Percentiles rank a stretch among this genome's conserved stretches.
Evolutionary conservation across 176 grass and related monocot species (phyloP).

Genomic region (Tuctoria greenei): DNA sequence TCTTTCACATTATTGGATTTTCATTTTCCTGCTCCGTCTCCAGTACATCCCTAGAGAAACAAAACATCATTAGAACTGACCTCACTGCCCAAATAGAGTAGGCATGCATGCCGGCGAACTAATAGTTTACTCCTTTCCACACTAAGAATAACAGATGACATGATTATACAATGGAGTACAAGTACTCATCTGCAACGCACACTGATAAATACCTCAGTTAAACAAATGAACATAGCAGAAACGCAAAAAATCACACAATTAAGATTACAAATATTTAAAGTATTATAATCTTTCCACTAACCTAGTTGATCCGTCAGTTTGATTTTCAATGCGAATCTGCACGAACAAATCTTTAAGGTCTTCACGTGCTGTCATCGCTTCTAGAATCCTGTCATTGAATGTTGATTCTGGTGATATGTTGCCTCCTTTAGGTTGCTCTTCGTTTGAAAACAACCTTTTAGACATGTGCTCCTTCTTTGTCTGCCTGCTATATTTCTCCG

Average conservation of each 20-base stretch:
- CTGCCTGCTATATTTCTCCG: slow-evolving; percentile 65
- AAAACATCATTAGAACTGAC: slow-evolving; percentile 17
- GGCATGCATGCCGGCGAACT: neutral
- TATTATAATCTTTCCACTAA: slow-evolving; percentile 33
- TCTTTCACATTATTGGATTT: slow-evolving; percentile 4
- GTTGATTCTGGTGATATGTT: slow-evolving; percentile 31
- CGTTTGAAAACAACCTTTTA: slow-evolving; percentile 63
- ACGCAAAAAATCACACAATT: slow-evolving; percentile 2
- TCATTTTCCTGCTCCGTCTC: slow-evolving; percentile 11
- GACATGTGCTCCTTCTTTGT: slow-evolving; percentile 72
- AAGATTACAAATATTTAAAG: neutral
- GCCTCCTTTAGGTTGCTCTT: slow-evolving; percentile 5
- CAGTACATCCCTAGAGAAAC: neutral
- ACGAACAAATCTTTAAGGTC: slow-evolving; percentile 60
- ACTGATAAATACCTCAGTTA: slow-evolving; percentile 9
- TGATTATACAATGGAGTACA: neutral
- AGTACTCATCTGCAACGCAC: neutral
- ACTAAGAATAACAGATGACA: neutral
- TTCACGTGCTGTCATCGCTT: slow-evolving; percentile 52
- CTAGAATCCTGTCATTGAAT: slow-evolving; percentile 62
- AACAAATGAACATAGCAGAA: neutral
- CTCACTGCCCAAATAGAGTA: slow-evolving; percentile 4
- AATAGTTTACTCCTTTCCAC: neutral
- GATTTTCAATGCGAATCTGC: slow-evolving; percentile 37
- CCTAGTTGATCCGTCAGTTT: slow-evolving; percentile 26